A percentile compares a stretch with the other conserved stretches of the same genome.
Evolutionary conservation across 306 rosid genomes (phyloP).

Genomic region (barrel medic (Medicago truncatula)): MtrunA17r5.0-ANR NC_053049.1:30137501-30138000

Average conservation of each 20-base stretch:
- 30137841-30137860: conserved; percentile 42
- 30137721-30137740: conserved; percentile 42
- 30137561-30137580: conserved; percentile 40
- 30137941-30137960: conserved; percentile 35
- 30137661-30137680: conserved; percentile 45
- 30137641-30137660: conserved; percentile 52
- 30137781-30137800: conserved; percentile 43
- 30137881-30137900: conserved; percentile 49
- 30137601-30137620: conserved; percentile 33
- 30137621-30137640: conserved; percentile 37
- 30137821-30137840: conserved; percentile 47
- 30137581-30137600: conserved; percentile 46
- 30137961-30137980: conserved; percentile 43
- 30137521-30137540: conserved; percentile 45
- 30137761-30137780: conserved; percentile 43
- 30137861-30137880: conserved; percentile 45
- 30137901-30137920: conserved; percentile 45
- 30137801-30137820: conserved; percentile 43
- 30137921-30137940: conserved; percentile 46
- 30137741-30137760: conserved; percentile 45
- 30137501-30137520: conserved; percentile 38
- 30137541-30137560: conserved; percentile 37
- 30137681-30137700: conserved; percentile 56
- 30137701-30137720: conserved; percentile 56
- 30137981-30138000: conserved; percentile 44